These are phyloP conservation scores for Senna siamea DNA, from an alignment of 306 rosid species.

Conservation along the genomic window DNA sequence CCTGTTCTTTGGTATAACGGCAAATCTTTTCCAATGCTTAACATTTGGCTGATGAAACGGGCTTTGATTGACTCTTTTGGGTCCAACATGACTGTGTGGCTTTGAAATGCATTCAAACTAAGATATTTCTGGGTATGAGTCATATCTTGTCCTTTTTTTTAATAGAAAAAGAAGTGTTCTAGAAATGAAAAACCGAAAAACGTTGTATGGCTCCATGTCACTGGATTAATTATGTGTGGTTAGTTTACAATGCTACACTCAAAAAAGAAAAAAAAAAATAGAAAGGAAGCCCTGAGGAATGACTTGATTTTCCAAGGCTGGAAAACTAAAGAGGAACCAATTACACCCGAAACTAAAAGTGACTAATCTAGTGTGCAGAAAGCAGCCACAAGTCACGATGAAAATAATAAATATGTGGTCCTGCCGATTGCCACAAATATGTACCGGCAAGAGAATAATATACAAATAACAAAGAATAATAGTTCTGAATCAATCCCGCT, in stretches of 20 bases:
- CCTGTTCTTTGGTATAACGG: too few relatives aligned
- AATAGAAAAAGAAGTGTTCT: neutral
- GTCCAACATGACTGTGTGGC: too few relatives aligned
- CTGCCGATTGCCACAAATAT: constrained; percentile 52
- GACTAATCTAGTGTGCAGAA: constrained; percentile 39
- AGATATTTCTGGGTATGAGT: too few relatives aligned
- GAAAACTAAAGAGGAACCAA: constrained; percentile 16
- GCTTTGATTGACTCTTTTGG: too few relatives aligned
- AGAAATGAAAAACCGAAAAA: neutral
- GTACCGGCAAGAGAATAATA: constrained; percentile 51
- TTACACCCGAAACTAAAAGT: constrained; percentile 27
- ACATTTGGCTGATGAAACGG: too few relatives aligned
- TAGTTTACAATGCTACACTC: constrained; percentile 44
- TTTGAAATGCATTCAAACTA: too few relatives aligned
- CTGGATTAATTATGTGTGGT: constrained; percentile 36
- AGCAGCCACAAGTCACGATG: constrained; percentile 36
- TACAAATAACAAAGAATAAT: constrained; percentile 43
- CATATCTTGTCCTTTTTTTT: too few relatives aligned
- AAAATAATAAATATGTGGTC: constrained; percentile 39
- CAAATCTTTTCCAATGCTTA: too few relatives aligned
- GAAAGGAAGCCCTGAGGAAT: neutral
- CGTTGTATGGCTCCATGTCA: constrained; percentile 26
- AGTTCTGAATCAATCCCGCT: constrained; percentile 39
- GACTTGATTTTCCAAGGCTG: constrained; percentile 45
- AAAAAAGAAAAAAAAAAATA: neutral